phyloP scores from a whole-genome alignment of 1,139 yeast species.

The Blastobotrys petasosporus region DNA sequence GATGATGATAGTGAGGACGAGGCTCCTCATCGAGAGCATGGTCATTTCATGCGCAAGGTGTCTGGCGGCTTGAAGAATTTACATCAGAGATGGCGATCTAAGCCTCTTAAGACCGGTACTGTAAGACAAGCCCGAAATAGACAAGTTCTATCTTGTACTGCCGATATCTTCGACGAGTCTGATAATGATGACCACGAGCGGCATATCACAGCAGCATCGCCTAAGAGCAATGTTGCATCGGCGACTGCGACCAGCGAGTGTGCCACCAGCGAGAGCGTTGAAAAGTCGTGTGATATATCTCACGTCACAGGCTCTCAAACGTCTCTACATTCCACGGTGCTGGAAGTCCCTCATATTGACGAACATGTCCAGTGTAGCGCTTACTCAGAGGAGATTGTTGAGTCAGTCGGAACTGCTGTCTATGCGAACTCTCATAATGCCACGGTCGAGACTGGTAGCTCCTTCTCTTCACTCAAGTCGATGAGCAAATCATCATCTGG shows the following conservation, averaged over 20 bases:
- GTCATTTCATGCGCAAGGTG: constrained; percentile 16
- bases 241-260: neutral
- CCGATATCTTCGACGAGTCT: neutral
- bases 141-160: neutral
- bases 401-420: constrained; percentile 15
- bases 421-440: constrained; percentile 16
- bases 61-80: constrained; percentile 18
- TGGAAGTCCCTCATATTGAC: neutral
- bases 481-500: constrained; percentile 5
- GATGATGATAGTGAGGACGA: constrained; percentile 8
- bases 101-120: constrained; percentile 3
- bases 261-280: neutral
- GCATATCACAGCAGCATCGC: neutral
- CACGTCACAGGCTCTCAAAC: neutral
- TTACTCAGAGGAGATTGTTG: neutral
- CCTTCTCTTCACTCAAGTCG: neutral
- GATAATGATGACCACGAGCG: neutral
- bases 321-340: neutral
- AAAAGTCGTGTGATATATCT: neutral
- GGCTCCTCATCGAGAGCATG: neutral
- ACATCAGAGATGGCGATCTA: constrained; percentile 11
- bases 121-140: too few relatives aligned
- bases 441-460: constrained; percentile 14
- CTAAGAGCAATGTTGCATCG: neutral
- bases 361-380: neutral